These are phyloP conservation scores for Pleurostoma richardsiae DNA, from an alignment of 2,329 filamentous ascomycete species.

Conservation along the genomic window DNA sequence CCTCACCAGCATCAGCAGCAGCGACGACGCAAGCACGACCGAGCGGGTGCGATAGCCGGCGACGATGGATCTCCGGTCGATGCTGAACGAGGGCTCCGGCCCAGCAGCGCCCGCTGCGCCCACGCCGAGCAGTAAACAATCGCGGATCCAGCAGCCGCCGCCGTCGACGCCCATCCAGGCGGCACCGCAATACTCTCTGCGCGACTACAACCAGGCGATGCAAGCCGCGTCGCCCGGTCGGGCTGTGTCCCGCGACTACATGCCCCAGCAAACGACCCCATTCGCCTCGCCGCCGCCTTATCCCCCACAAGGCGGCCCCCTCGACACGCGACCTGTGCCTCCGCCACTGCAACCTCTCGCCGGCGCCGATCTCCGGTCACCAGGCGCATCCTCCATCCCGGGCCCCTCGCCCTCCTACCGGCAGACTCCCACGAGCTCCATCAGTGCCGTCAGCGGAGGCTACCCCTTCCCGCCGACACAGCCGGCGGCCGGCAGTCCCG, in stretches of 20 bases:
- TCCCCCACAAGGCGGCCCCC: conserved; percentile 22
- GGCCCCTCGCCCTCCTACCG: conserved; percentile 48
- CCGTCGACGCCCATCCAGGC: conserved; percentile 32
- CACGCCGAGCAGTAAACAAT: conserved; percentile 15
- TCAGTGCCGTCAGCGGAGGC: conserved; percentile 32
- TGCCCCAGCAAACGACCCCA: conserved; percentile 19
- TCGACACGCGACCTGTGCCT: conserved; percentile 33
- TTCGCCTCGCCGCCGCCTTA: conserved; percentile 16
- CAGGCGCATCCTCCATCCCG: conserved; percentile 36
- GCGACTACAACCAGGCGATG: conserved; percentile 41
- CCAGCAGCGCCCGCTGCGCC: conserved; percentile 25
- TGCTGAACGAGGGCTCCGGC: conserved; percentile 48
- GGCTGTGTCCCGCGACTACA: conserved; percentile 40
- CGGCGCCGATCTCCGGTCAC: conserved; percentile 44
- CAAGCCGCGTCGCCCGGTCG: conserved; percentile 42
- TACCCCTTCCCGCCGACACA: conserved; percentile 46
- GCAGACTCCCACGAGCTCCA: conserved; percentile 40
- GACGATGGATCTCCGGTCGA: conserved; percentile 46
- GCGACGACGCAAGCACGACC: neutral
- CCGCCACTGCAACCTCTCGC: conserved; percentile 40
- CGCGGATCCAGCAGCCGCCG: conserved; percentile 17
- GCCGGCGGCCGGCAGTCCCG: conserved; percentile 41
- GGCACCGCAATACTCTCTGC: conserved; percentile 39
- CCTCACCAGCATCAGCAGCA: neutral
- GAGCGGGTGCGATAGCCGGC: conserved; percentile 2